Percentiles rank a stretch among this genome's conserved stretches.
phyloP scores from a whole-genome alignment of 768 basidiomycete species.

The Pleurotus sapidus region DNA sequence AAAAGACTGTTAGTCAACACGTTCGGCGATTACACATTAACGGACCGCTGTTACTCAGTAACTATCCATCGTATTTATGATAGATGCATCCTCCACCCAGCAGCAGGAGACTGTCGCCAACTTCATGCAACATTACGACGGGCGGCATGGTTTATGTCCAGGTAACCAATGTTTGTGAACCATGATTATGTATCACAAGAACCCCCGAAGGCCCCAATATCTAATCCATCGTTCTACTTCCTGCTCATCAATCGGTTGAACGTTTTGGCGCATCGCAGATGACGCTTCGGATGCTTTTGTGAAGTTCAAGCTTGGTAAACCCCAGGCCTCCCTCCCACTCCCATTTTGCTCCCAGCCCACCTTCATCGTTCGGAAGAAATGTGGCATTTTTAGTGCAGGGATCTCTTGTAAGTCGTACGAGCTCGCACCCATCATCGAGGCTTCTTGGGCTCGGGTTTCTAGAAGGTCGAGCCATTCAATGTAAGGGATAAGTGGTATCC shows the following conservation, averaged over 20 bases:
- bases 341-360: not conserved
- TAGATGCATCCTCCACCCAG: no score
- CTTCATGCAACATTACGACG: no score
- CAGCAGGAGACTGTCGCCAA: no score
- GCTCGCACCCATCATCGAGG: no score
- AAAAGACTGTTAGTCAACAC: no score
- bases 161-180: no score
- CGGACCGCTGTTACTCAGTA: no score
- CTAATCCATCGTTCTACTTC: not conserved
- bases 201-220: not conserved
- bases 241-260: not conserved
- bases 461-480: constrained; percentile 3
- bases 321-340: not conserved
- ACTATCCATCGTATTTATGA: no score
- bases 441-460: not conserved
- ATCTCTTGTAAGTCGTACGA: not conserved
- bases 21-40: no score
- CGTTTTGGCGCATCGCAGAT: not conserved
- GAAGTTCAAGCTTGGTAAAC: not conserved
- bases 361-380: constrained; percentile 4
- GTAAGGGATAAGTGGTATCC: constrained; percentile 16
- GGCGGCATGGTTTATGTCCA: no score
- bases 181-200: not conserved
- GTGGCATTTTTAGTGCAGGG: not conserved
- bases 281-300: not conserved